Conservation (phyloP, 768 basidiomycete genomes). For the Daedaleopsis sinensis region DNA sequence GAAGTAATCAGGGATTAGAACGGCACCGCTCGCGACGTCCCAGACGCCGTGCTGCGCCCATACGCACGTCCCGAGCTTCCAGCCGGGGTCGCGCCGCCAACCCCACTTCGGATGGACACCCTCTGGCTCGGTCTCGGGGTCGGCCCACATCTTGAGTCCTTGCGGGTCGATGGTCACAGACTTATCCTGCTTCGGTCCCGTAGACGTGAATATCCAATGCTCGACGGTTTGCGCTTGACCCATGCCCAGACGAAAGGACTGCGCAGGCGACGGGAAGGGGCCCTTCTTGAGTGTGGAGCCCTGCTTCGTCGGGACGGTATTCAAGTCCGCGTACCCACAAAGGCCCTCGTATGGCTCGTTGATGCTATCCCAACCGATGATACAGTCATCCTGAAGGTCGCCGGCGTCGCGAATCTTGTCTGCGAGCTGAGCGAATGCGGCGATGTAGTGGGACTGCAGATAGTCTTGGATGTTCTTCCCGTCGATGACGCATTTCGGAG, state of each 20-base stretch:
- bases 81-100: constrained; percentile 74
- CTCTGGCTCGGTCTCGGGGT: constrained; percentile 49
- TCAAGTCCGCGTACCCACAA: constrained; percentile 70
- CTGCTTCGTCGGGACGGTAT: constrained; percentile 63
- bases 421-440: constrained; percentile 74
- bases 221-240: constrained; percentile 83
- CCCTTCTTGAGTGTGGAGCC: constrained; percentile 84
- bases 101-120: constrained; percentile 75
- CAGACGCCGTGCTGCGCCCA: constrained; percentile 93
- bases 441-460: constrained; percentile 75
- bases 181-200: constrained; percentile 78
- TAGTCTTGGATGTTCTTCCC: constrained; percentile 92
- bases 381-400: constrained; percentile 78
- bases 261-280: constrained; percentile 81
- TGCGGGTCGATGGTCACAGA: constrained; percentile 83
- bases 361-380: constrained; percentile 96
- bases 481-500: constrained; percentile 90
- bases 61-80: constrained; percentile 77
- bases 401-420: constrained; percentile 77
- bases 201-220: constrained; percentile 75
- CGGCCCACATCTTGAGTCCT: constrained; percentile 78
- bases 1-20: constrained; percentile 82
- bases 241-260: constrained; percentile 87
- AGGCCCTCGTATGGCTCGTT: constrained; percentile 95
- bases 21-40: constrained; percentile 70